These are phyloP conservation scores for Chrysophaeum taylorii DNA, from an alignment of 352 stramenopile genomes.

Conservation along the genomic window DNA sequence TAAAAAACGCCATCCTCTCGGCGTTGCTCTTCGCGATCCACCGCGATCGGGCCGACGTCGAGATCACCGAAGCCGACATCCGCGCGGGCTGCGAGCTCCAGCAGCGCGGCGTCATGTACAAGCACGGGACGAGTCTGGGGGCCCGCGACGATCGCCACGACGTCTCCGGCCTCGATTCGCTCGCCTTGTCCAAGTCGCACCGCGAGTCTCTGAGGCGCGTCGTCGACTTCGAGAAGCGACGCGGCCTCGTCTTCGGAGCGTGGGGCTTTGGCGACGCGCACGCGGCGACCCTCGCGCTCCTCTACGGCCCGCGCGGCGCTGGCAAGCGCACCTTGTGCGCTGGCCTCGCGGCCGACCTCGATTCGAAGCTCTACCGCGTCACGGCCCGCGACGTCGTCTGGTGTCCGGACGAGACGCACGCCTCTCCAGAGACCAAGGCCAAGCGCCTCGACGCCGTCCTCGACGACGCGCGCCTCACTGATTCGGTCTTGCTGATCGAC, in stretches of 20 bases:
- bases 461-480: slow-evolving; percentile 66
- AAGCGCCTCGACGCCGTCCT: slow-evolving; percentile 63
- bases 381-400: slow-evolving; percentile 3
- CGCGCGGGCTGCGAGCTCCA: slow-evolving; percentile 62
- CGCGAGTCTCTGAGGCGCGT: neutral
- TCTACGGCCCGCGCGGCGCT: slow-evolving; percentile 55
- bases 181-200: neutral
- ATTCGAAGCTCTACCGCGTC: neutral
- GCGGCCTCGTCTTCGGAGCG: slow-evolving; percentile 4
- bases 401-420: neutral
- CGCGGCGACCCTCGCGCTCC: slow-evolving; percentile 32
- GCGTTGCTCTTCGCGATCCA: slow-evolving; percentile 40
- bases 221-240: neutral
- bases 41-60: slow-evolving; percentile 27
- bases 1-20: slow-evolving; percentile 74
- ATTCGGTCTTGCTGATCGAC: slow-evolving; percentile 65
- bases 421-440: neutral
- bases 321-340: slow-evolving; percentile 46
- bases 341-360: neutral
- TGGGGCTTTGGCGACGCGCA: neutral
- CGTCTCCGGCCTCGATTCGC: neutral
- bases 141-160: neutral
- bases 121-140: neutral
- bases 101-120: slow-evolving; percentile 59
- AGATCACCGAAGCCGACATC: slow-evolving; percentile 62